phyloP scores from a whole-genome alignment of 352 stramenopile species.

The Aphanomyces cochlioides region DNA sequence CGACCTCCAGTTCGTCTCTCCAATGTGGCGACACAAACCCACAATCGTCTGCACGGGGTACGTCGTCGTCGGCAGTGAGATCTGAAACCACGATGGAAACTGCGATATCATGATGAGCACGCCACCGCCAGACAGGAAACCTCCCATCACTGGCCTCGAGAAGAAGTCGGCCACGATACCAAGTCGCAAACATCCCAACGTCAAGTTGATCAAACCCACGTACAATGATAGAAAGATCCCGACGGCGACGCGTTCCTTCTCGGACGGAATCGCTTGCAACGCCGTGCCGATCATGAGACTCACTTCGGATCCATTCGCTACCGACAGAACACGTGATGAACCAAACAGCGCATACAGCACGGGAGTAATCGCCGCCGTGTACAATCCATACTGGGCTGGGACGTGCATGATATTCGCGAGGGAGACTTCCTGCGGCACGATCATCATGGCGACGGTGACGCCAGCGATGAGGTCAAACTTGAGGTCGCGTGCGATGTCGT shows the following conservation, averaged over 20 bases:
- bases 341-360: constrained; percentile 73
- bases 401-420: constrained; percentile 88
- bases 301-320: constrained; percentile 64
- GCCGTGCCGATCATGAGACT: constrained; percentile 56
- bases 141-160: constrained; percentile 66
- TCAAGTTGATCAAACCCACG: constrained; percentile 51
- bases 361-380: constrained; percentile 62
- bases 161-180: constrained; percentile 67
- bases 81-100: constrained; percentile 50
- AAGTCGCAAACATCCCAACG: constrained; percentile 54
- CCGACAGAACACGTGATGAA: constrained; percentile 53
- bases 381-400: constrained; percentile 62
- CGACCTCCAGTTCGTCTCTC: constrained; percentile 51
- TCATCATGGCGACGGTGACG: constrained; percentile 84
- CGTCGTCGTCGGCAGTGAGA: constrained; percentile 43
- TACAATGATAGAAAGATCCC: constrained; percentile 74
- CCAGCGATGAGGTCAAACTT: constrained; percentile 64
- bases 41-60: constrained; percentile 54
- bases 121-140: constrained; percentile 59
- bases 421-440: constrained; percentile 89
- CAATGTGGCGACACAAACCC: constrained; percentile 48
- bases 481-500: constrained; percentile 55
- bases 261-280: constrained; percentile 36
- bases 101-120: constrained; percentile 72
- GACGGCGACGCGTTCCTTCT: constrained; percentile 52